Evolutionary conservation across 2,329 filamentous ascomycete genomes (phyloP).

Genomic region (Capronia coronata): DNA sequence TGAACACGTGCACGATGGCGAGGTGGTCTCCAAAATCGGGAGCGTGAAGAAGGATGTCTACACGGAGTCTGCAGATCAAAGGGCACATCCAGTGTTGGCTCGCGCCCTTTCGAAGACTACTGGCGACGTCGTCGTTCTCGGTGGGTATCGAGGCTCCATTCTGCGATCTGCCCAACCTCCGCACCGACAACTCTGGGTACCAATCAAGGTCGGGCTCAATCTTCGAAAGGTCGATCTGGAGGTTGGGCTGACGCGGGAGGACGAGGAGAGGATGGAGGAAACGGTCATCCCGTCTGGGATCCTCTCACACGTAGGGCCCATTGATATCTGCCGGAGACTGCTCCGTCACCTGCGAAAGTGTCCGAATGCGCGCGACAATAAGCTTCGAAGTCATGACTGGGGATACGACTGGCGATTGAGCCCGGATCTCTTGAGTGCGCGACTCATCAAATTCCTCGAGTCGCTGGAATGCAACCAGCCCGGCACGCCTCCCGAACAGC

Average conservation of each 20-base stretch:
- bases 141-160: conserved; percentile 86
- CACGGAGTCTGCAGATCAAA: conserved; percentile 28
- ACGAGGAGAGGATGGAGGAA: conserved; percentile 76
- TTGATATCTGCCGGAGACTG: conserved; percentile 78
- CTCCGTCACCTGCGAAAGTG: conserved; percentile 70
- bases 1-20: not conserved
- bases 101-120: conserved; percentile 61
- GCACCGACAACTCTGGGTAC: conserved; percentile 86
- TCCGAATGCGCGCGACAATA: conserved; percentile 65
- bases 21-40: conserved; percentile 9
- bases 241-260: conserved; percentile 71
- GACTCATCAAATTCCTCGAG: conserved; percentile 67
- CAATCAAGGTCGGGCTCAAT: conserved; percentile 86
- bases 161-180: conserved; percentile 74
- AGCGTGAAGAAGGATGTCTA: conserved; percentile 8
- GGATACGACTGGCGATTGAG: conserved; percentile 93
- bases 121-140: conserved; percentile 81
- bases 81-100: conserved; percentile 46
- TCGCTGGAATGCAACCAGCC: conserved; percentile 66
- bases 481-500: conserved; percentile 45
- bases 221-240: conserved; percentile 87
- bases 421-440: conserved; percentile 65
- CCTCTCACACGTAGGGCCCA: conserved; percentile 83
- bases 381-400: conserved; percentile 76
- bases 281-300: conserved; percentile 81